Percentiles rank a stretch among this genome's conserved stretches.
Evolutionary conservation across 148 eudicot species (phyloP).

Genomic region (Mesembryanthemum crystallinum): DNA sequence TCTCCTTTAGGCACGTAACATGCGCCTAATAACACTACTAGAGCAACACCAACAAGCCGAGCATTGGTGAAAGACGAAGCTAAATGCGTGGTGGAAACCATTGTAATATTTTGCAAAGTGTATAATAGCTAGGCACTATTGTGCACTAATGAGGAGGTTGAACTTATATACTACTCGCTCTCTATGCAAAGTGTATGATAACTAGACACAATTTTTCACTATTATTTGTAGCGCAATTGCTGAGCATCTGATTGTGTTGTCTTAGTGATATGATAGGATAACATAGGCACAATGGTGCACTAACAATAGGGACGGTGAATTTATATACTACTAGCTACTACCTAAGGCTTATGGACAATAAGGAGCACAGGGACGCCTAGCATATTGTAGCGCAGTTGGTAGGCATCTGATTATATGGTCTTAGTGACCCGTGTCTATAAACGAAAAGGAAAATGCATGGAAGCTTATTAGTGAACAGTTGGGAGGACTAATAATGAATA

Average conservation of each 20-base stretch:
- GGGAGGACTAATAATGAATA: neutral
- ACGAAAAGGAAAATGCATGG: too few species aligned
- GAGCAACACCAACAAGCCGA: neutral
- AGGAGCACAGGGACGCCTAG: neutral
- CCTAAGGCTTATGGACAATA: too few species aligned
- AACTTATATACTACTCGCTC: too few species aligned
- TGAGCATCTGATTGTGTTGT: too few species aligned
- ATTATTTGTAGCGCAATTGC: too few species aligned
- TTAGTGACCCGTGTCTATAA: too few species aligned
- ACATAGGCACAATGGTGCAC: slow-evolving; percentile 8
- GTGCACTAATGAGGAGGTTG: neutral
- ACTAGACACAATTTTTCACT: too few species aligned
- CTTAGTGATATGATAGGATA: too few species aligned
- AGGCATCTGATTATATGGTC: too few species aligned
- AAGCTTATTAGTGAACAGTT: neutral
- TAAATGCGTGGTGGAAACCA: neutral
- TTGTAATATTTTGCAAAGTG: neutral
- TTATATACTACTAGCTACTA: too few species aligned
- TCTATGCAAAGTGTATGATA: too few species aligned
- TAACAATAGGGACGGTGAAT: neutral
- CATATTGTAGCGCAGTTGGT: neutral
- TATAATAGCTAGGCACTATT: neutral
- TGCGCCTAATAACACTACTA: slow-evolving; percentile 5
- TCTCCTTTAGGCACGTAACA: slow-evolving; percentile 21
- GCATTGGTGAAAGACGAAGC: neutral